Conservation (phyloP, 2,329 filamentous ascomycete species). For the Corniculantispora saksenae region DNA sequence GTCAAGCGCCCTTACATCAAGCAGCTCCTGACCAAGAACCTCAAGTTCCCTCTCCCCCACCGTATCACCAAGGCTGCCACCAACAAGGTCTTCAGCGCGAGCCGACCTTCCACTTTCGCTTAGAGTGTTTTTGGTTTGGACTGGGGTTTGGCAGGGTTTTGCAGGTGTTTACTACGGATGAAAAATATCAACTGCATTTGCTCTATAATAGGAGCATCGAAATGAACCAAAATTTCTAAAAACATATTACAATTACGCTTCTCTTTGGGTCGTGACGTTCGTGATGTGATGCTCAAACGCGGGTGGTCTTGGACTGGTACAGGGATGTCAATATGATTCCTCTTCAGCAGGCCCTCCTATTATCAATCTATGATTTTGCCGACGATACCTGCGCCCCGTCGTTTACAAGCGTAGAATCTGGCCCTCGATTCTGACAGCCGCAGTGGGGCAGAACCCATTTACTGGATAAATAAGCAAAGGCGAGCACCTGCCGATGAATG, state of each 20-base stretch:
- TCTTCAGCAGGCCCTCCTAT: background rate
- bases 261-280: background rate
- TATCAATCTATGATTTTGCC: background rate
- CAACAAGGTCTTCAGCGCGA: slow-evolving; percentile 91
- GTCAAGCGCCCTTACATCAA: slow-evolving; percentile 99
- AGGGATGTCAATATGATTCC: background rate
- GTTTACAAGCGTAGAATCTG: background rate
- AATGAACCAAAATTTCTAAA: slow-evolving; percentile 40
- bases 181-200: slow-evolving; percentile 61
- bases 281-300: background rate
- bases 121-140: slow-evolving; percentile 65
- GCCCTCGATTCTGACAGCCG: background rate
- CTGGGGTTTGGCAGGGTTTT: slow-evolving; percentile 55
- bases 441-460: slow-evolving; percentile 5
- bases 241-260: slow-evolving; percentile 7
- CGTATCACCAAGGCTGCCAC: slow-evolving; percentile 79
- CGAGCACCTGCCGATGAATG: background rate
- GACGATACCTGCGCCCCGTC: background rate
- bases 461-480: background rate
- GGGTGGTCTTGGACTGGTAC: too few relatives aligned
- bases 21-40: slow-evolving; percentile 92
- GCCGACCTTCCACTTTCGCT: slow-evolving; percentile 96
- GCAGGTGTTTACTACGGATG: slow-evolving; percentile 63
- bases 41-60: slow-evolving; percentile 99
- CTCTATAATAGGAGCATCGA: slow-evolving; percentile 51